phyloP scores from a whole-genome alignment of 192 early-diverging fungal genomes.

The Haplosporangium gracile region DNA sequence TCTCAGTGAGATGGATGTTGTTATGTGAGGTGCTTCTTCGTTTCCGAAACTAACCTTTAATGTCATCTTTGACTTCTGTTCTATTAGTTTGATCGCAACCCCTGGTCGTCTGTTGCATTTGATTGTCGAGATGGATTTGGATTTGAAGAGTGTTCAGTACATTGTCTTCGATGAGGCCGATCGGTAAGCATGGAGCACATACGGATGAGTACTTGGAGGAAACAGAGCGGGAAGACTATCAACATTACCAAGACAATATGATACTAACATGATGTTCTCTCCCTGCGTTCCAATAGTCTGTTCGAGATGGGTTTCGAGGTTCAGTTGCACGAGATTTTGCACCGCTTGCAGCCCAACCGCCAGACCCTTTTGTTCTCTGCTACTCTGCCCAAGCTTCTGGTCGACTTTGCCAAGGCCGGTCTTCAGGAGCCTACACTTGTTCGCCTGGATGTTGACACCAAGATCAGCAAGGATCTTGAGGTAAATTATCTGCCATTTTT shows the following conservation, averaged over 20 bases:
- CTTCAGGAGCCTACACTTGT: conserved; percentile 93
- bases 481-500: conserved; percentile 22
- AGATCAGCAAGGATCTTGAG: conserved; percentile 95
- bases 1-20: neutral
- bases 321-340: conserved; percentile 94
- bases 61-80: neutral
- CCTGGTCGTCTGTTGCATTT: conserved; percentile 89
- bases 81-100: conserved; percentile 76
- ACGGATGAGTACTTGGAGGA: neutral
- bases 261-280: conserved; percentile 1
- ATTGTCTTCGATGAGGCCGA: conserved; percentile 99
- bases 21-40: too few species aligned
- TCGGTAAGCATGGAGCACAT: conserved; percentile 62
- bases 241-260: neutral
- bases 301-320: conserved; percentile 98
- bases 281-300: conserved; percentile 57
- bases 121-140: conserved; percentile 92
- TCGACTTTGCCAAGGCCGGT: conserved; percentile 98
- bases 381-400: conserved; percentile 91
- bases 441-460: conserved; percentile 94
- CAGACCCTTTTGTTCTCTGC: conserved; percentile 98
- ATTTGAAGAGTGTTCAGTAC: conserved; percentile 91
- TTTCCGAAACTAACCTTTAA: neutral
- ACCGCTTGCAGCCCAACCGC: conserved; percentile 82
- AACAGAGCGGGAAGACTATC: neutral